Conservation (phyloP, 1,284 basidiomycete species). For the Lignosus rhinocerotis region DNA sequence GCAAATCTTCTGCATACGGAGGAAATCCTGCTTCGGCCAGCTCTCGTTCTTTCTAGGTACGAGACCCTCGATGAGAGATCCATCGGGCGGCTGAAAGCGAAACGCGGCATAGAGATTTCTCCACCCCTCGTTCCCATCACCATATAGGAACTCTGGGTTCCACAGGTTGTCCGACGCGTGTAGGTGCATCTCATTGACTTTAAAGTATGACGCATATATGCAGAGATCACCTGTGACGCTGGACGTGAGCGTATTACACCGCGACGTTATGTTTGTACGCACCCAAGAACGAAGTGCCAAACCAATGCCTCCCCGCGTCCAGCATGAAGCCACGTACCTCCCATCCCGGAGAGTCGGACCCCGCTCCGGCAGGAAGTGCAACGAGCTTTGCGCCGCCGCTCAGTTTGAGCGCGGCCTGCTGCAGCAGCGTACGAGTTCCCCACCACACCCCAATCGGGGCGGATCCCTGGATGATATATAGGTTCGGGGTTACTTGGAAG, state of each 20-base stretch:
- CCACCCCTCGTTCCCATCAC: conserved; percentile 27
- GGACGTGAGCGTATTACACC: background rate
- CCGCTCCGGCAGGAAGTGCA: conserved; percentile 32
- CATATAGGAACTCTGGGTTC: conserved; percentile 31
- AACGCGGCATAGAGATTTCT: conserved; percentile 39
- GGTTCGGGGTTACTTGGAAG: conserved; percentile 27
- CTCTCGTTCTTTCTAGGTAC: conserved; percentile 37
- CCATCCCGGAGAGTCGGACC: conserved; percentile 39
- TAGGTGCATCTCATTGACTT: conserved; percentile 37
- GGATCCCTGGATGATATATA: conserved; percentile 32
- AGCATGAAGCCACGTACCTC: conserved; percentile 42
- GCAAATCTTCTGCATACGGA: conserved; percentile 24
- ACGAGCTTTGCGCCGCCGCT: conserved; percentile 27
- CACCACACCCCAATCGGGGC: conserved; percentile 40
- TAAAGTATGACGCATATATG: conserved; percentile 41
- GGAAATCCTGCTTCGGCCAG: conserved; percentile 27
- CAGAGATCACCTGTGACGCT: conserved; percentile 35
- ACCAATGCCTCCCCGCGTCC: conserved; percentile 40
- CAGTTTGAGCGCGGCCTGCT: conserved; percentile 28
- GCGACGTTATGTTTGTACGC: background rate
- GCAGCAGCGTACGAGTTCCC: conserved; percentile 39
- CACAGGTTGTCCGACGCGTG: conserved; percentile 34
- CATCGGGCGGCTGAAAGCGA: conserved; percentile 36
- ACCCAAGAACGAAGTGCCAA: conserved; percentile 29
- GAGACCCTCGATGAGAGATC: conserved; percentile 33